Evolutionary conservation across 305 asterid genomes (phyloP), one percentile per base, ranked within the genome.

Genomic region (Fraxinus ornus): DNA sequence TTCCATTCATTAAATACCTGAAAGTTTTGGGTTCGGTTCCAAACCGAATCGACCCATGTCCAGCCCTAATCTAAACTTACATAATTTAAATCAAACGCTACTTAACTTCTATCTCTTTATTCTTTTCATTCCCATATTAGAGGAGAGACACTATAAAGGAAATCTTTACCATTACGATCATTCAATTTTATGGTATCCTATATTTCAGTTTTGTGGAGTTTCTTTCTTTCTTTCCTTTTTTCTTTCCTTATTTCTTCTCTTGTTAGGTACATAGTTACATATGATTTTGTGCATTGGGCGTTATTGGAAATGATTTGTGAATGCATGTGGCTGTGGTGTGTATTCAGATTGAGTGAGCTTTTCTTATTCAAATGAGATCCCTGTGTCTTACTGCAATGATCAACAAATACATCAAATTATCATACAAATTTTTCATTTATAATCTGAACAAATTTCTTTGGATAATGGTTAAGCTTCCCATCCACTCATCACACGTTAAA

Each of bases 281-380:
- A 64, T 64, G 73, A 24, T 66, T 66, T 66, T 28, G 36, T 28
- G 74, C 36, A 21, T 62, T 62, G 32, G 33, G 62, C 12, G 28
- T 55, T 4, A 21, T n/a, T 13, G 30, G 28, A 55, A 44, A 64
- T 77, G 44, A 24, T 41, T 77, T 55, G 66, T 44, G 12, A 80
- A 37, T 71, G 82, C 79, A 74, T 3, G 39, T 12, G 6, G 19
- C 26, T 76, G 15, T n/a, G 72, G 70, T 2, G 26, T 71, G 35
- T 80, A 9, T n/a, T 22, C 30, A 36, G 49, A 8, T 75, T 33
- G 77, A 24, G 15, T 30, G 55, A 76, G 57, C 75, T 76, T 60
- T 66, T 52, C 57, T 66, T 75, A 62, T 62, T 62, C 32, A 76
- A 77, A 35, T 83, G 62, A 22, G 9, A 30, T 70, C 66, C 71